These are phyloP conservation scores for Neofusicoccum ribis DNA, from an alignment of 2,329 filamentous ascomycete species.

Conservation along the genomic window DNA sequence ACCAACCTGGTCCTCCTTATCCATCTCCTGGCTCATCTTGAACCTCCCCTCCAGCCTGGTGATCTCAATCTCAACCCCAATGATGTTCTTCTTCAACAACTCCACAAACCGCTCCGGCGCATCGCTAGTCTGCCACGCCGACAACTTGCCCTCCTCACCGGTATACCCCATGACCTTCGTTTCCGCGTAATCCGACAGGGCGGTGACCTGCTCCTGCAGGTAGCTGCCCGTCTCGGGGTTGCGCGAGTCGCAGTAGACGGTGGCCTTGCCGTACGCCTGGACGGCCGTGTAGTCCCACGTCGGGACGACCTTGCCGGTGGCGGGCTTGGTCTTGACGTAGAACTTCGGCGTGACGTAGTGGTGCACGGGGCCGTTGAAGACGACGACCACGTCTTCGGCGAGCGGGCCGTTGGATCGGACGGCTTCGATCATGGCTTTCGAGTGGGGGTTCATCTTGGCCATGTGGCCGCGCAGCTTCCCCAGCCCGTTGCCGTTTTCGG, in stretches of 20 bases:
- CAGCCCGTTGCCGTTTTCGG: constrained; percentile 44
- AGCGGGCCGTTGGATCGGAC: constrained; percentile 30
- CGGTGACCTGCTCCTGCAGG: constrained; percentile 54
- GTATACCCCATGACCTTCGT: constrained; percentile 59
- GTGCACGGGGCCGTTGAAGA: constrained; percentile 61
- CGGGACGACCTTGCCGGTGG: constrained; percentile 65
- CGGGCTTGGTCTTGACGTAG: constrained; percentile 65
- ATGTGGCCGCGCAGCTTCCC: constrained; percentile 61
- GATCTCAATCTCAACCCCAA: constrained; percentile 44
- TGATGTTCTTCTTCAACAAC: constrained; percentile 59
- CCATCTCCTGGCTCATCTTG: constrained; percentile 25
- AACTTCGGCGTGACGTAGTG: constrained; percentile 71
- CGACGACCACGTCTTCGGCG: constrained; percentile 58
- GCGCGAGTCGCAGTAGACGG: constrained; percentile 54
- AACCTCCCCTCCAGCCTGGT: constrained; percentile 28
- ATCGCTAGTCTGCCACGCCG: constrained; percentile 58
- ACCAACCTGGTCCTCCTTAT: neutral
- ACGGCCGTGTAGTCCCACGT: constrained; percentile 71
- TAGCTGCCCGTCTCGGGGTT: constrained; percentile 49
- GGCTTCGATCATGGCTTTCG: constrained; percentile 59
- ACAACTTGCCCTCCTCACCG: constrained; percentile 26
- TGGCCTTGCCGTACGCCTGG: constrained; percentile 62
- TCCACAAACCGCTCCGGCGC: constrained; percentile 59
- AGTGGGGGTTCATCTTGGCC: constrained; percentile 63
- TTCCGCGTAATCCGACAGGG: constrained; percentile 56